Conservation (phyloP, 352 stramenopile species). For the Globisporangium perplexum region DNA sequence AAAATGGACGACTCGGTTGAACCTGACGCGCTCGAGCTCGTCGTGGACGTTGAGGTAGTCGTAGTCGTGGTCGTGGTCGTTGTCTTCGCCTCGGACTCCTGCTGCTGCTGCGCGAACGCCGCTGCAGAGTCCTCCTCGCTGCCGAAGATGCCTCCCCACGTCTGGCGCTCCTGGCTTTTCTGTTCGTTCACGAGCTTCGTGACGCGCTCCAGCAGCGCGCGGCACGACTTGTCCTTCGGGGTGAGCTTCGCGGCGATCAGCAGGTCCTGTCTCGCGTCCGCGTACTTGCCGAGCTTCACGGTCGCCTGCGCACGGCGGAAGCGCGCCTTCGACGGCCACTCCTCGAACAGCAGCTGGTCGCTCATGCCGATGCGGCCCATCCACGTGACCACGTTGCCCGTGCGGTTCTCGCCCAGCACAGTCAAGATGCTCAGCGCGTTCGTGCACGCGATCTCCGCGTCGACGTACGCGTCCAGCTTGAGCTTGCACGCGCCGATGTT, state of each 20-base stretch:
- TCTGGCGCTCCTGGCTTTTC: constrained; percentile 72
- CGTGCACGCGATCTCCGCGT: constrained; percentile 76
- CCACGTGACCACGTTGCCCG: constrained; percentile 79
- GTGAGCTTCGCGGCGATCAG: constrained; percentile 74
- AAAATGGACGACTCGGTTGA: constrained; percentile 56
- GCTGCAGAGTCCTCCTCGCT: constrained; percentile 7
- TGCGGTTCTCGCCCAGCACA: constrained; percentile 66
- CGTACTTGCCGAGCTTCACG: constrained; percentile 68
- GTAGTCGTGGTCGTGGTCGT: constrained; percentile 12
- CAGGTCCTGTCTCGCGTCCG: constrained; percentile 73
- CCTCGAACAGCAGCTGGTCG: constrained; percentile 77
- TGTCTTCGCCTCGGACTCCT: constrained; percentile 16
- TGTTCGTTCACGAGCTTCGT: constrained; percentile 66
- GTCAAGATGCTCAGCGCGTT: constrained; percentile 80
- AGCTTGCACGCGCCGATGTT: constrained; percentile 86
- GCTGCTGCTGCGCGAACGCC: constrained; percentile 11
- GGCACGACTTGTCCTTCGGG: constrained; percentile 78
- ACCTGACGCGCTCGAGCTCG: neutral
- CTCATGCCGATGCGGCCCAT: constrained; percentile 76
- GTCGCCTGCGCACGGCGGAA: constrained; percentile 78
- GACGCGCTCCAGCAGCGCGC: constrained; percentile 65
- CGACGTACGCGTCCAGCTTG: constrained; percentile 52
- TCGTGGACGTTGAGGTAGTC: constrained; percentile 11
- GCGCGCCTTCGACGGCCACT: constrained; percentile 82
- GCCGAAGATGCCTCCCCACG: constrained; percentile 76